Conservation (phyloP, 169 alveolate species). For the Ichthyophthirius multifiliis region DNA sequence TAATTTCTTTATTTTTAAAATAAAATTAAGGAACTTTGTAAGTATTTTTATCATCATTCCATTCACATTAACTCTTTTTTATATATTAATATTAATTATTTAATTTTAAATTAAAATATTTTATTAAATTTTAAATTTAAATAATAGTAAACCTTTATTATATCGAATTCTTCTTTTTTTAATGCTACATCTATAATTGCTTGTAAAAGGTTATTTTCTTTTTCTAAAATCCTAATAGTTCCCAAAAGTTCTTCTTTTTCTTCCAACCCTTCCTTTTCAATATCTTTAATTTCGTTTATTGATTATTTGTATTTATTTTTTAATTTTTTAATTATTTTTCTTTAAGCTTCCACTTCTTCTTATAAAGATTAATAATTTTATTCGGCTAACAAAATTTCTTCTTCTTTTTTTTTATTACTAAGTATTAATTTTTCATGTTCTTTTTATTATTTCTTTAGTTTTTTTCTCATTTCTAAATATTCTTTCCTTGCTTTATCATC, state of each 20-base stretch:
- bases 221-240: slow-evolving; percentile 51
- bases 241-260: slow-evolving; percentile 80
- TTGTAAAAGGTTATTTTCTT: slow-evolving; percentile 42
- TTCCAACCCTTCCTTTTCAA: slow-evolving; percentile 66
- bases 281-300: slow-evolving; percentile 41
- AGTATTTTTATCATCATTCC: slow-evolving; percentile 42
- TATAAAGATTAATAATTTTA: slow-evolving; percentile 41
- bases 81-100: not conserved
- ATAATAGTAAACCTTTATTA: slow-evolving; percentile 8
- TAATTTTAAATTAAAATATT: no score
- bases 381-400: slow-evolving; percentile 43
- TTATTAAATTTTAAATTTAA: no score
- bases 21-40: slow-evolving; percentile 54
- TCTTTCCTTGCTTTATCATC: slow-evolving; percentile 39
- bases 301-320: slow-evolving; percentile 44
- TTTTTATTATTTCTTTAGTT: slow-evolving; percentile 36
- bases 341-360: slow-evolving; percentile 56
- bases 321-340: slow-evolving; percentile 33
- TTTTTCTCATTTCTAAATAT: slow-evolving; percentile 22
- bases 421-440: slow-evolving; percentile 41
- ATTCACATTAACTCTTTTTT: slow-evolving; percentile 19
- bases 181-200: slow-evolving; percentile 43
- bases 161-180: slow-evolving; percentile 36
- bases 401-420: slow-evolving; percentile 56
- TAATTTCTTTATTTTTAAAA: slow-evolving; percentile 44